A percentile compares a stretch with the other conserved stretches of the same genome.
Evolutionary conservation across 352 stramenopile species (phyloP).

Genomic region (Pelagophyceae sp.): DNA sequence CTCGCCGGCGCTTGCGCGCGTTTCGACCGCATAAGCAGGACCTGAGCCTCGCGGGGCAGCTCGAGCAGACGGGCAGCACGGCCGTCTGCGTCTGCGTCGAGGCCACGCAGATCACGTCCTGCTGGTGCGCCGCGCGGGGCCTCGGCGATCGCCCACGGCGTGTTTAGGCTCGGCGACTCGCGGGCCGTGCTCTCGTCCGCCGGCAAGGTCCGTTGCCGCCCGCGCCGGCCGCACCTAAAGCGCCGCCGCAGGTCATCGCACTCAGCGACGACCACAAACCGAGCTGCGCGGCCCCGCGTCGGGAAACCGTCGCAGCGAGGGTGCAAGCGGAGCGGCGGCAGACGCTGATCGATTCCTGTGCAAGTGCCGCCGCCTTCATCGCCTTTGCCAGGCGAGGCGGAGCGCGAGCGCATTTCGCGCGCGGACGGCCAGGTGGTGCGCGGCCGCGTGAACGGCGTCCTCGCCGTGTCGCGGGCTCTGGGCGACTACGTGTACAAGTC

Average conservation of each 20-base stretch:
- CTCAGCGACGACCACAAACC: slow-evolving; percentile 66
- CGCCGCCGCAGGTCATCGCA: too few relatives aligned
- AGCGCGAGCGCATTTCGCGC: slow-evolving; percentile 49
- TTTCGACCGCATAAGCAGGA: too few relatives aligned
- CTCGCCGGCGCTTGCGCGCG: too few relatives aligned
- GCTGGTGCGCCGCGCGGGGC: too few relatives aligned
- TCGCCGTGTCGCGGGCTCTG: slow-evolving; percentile 58
- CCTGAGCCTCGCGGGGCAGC: background rate
- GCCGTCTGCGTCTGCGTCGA: slow-evolving; percentile 58
- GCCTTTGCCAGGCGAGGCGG: slow-evolving; percentile 47
- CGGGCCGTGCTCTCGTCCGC: slow-evolving; percentile 51
- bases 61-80: slow-evolving; percentile 56
- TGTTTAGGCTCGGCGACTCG: slow-evolving; percentile 73
- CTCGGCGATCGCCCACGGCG: too few relatives aligned
- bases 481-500: slow-evolving; percentile 67
- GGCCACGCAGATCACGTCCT: slow-evolving; percentile 58
- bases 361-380: too few relatives aligned
- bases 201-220: too few relatives aligned
- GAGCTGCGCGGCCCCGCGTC: too few relatives aligned
- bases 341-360: too few relatives aligned
- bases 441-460: slow-evolving; percentile 61
- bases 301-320: too few relatives aligned
- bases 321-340: too few relatives aligned
- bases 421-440: slow-evolving; percentile 56
- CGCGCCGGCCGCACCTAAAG: too few relatives aligned